Conservation (phyloP, 2,329 filamentous ascomycete species). For the Phyllosticta citriasiana region DNA sequence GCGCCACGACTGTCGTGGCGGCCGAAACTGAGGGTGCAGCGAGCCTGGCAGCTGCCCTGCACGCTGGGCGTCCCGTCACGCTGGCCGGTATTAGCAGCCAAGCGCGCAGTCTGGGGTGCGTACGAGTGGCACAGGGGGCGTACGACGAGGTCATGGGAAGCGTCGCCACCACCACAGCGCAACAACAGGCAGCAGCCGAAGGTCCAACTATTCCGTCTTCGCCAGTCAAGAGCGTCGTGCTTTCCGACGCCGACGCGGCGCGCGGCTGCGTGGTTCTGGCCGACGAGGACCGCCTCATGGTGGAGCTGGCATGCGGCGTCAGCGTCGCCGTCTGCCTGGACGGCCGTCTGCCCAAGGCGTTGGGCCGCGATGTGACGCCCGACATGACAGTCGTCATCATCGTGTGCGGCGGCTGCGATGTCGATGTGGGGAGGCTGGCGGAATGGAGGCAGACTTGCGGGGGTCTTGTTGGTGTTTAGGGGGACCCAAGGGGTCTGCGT, state of each 20-base stretch:
- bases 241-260: conserved; percentile 69
- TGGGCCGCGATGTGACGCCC: conserved; percentile 80
- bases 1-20: conserved; percentile 45
- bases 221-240: conserved; percentile 50
- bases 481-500: background rate
- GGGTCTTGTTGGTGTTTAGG: background rate
- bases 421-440: conserved; percentile 58
- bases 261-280: conserved; percentile 66
- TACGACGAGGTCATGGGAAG: background rate
- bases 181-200: background rate
- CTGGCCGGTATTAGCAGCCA: conserved; percentile 64
- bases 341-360: conserved; percentile 59
- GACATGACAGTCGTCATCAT: conserved; percentile 73
- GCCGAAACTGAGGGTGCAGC: conserved; percentile 69
- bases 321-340: conserved; percentile 48
- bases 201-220: background rate
- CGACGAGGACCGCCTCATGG: conserved; percentile 70
- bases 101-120: conserved; percentile 65
- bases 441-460: conserved; percentile 67
- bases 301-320: conserved; percentile 80
- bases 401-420: conserved; percentile 61
- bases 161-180: background rate
- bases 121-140: conserved; percentile 47
- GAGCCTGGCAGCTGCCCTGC: conserved; percentile 54
- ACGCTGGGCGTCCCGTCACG: conserved; percentile 45